Base-by-base conservation (phyloP, 345 rosid species). In the Aquilaria yunnanensis region DNA sequence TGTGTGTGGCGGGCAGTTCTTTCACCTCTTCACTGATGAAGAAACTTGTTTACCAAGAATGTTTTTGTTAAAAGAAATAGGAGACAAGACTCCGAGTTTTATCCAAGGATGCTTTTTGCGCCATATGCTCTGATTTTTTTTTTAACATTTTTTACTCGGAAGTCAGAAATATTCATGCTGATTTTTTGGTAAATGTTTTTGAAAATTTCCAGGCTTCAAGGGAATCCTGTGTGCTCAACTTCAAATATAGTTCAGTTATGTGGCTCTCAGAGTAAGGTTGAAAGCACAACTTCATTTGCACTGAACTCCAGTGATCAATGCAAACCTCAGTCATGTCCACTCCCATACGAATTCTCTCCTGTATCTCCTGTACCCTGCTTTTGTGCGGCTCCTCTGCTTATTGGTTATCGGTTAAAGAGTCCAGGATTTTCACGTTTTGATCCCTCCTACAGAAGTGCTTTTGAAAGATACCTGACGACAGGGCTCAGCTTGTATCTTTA, bases 401-500 rank as follows among this genome's bases (percentile, higher is more conserved):
- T 90, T 60, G 95, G 77, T 59, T 94, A 90, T 65, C 87, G 99
- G 65, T 57, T 94, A 72, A 94, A 94, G 77, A 94, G 97, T 83
- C 99, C 99, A 11, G 97, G 99, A 64, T 73, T 90, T 70, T 71
- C 81, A 10, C 75, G 81, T 53, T 94, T 94, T 57, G 23, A 23
- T 37, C 9, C 1, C 43, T 80, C 85, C 52, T 94, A 88, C 61
- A 60, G 6, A 69, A 12, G 48, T 58, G 31, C 0, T 8, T 94
- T 94, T 71, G 60, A 67, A 82, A 29, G 56, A 3, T 88, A 85
- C 76, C 57, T 94, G 65, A 75, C 85, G 58, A 1, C 43, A 34
- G 88, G 95, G 49, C 96, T 90, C 61, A 4, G 52, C 0, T 70
- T 94, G 80, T 4, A 70, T 51, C 64, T 57, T 59, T 56, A 67